Evolutionary conservation across 1,139 yeast genomes (phyloP).

Genomic region (Geotrichum candidum): DNA sequence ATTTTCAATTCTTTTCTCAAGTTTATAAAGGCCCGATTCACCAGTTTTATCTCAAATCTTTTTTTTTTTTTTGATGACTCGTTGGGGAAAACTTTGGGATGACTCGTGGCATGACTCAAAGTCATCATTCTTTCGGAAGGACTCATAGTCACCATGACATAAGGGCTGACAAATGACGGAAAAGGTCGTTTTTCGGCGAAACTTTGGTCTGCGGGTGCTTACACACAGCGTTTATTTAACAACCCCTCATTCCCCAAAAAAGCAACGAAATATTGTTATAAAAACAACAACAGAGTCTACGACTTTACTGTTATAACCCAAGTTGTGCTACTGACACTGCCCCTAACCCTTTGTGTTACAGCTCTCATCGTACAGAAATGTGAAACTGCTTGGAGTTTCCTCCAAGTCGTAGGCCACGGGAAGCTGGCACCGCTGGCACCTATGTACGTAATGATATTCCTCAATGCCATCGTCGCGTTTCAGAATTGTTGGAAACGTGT

Average conservation of each 20-base stretch:
- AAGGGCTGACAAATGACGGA: not conserved
- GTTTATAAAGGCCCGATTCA: not conserved
- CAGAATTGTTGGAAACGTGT: not conserved
- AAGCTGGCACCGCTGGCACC: conserved; percentile 16
- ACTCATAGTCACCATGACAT: not conserved
- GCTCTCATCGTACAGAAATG: not conserved
- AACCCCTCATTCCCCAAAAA: not conserved
- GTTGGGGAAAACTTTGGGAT: not conserved
- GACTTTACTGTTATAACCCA: no score
- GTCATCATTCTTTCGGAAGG: not conserved
- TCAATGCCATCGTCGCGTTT: not conserved
- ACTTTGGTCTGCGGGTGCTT: not conserved
- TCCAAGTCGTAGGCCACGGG: conserved; percentile 17
- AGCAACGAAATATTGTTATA: not conserved
- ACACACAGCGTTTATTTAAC: no score
- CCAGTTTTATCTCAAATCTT: not conserved
- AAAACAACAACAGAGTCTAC: not conserved
- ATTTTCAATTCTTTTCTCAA: not conserved
- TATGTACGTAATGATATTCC: conserved; percentile 15
- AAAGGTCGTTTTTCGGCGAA: not conserved
- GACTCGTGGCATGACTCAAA: conserved; percentile 7
- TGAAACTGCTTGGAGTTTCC: not conserved
- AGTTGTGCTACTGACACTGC: not conserved
- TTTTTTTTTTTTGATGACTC: not conserved
- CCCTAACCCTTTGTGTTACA: not conserved